Conservation (phyloP, 345 rosid species). For the Rhodamnia rubescens region DNA sequence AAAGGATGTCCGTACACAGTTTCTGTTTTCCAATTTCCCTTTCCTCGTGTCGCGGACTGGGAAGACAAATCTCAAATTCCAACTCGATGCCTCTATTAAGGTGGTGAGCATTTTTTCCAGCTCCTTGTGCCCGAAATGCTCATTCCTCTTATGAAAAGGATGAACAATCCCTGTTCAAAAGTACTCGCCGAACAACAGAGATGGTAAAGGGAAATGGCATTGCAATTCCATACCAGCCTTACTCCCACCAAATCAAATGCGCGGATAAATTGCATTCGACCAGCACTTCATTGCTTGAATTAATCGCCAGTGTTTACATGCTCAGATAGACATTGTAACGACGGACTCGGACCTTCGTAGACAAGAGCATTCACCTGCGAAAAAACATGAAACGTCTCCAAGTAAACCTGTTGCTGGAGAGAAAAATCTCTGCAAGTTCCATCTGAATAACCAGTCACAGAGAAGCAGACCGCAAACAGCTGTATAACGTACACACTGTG, state of each 20-base stretch:
- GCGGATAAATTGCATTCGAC: background rate
- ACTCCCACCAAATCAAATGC: background rate
- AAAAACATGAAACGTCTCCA: background rate
- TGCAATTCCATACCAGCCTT: background rate
- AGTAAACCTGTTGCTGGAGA: background rate
- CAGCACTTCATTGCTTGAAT: background rate
- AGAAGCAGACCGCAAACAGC: background rate
- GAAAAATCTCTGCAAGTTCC: background rate
- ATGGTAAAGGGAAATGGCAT: background rate
- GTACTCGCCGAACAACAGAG: background rate
- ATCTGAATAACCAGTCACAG: background rate
- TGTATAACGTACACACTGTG: background rate
- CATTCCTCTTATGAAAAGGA: background rate
- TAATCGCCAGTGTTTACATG: background rate
- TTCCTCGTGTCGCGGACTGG: background rate
- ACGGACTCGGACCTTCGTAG: background rate
- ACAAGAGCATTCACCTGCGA: background rate
- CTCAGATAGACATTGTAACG: background rate
- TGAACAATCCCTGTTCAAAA: background rate
- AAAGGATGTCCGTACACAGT: no score
- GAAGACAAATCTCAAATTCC: background rate
- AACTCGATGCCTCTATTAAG: background rate
- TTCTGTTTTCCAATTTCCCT: background rate
- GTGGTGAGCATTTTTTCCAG: background rate
- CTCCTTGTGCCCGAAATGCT: background rate